phyloP scores from a whole-genome alignment of 345 rosid genomes.

The Populus pruinosa region DNA sequence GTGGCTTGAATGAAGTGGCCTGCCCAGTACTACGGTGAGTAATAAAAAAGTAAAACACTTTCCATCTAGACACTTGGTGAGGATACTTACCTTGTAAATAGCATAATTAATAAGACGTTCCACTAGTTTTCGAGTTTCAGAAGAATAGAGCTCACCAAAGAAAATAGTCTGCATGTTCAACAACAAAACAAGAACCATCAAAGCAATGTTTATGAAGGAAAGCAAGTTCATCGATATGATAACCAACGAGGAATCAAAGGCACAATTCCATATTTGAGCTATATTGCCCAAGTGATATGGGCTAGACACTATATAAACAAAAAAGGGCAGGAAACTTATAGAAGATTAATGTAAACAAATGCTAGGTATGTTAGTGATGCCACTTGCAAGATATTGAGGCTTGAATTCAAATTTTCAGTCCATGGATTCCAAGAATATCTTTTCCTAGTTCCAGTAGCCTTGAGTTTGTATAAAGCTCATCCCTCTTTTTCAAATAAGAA shows the following conservation, averaged over 20 bases:
- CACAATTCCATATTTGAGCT: neutral
- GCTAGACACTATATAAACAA: neutral
- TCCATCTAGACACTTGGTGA: neutral
- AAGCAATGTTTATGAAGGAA: neutral
- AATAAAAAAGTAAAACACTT: neutral
- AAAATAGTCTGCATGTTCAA: slow-evolving; percentile 69
- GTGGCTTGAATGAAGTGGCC: neutral
- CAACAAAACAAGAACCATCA: slow-evolving; percentile 15
- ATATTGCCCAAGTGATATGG: neutral
- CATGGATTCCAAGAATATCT: neutral
- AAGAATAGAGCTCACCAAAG: slow-evolving; percentile 68
- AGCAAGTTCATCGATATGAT: neutral
- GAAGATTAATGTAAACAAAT: neutral
- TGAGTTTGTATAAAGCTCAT: neutral
- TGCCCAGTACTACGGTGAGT: neutral
- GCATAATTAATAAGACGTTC: slow-evolving; percentile 93
- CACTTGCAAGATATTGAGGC: neutral
- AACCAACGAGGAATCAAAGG: neutral
- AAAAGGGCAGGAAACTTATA: neutral
- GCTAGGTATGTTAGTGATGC: too few relatives aligned
- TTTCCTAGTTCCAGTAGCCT: neutral
- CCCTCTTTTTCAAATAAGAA: neutral
- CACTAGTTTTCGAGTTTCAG: slow-evolving; percentile 75
- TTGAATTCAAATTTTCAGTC: neutral
- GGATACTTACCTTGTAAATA: slow-evolving; percentile 76